These are phyloP conservation scores for Cladosporium sp. DNA, from an alignment of 2,329 filamentous ascomycete genomes.

Conservation along the genomic window DNA sequence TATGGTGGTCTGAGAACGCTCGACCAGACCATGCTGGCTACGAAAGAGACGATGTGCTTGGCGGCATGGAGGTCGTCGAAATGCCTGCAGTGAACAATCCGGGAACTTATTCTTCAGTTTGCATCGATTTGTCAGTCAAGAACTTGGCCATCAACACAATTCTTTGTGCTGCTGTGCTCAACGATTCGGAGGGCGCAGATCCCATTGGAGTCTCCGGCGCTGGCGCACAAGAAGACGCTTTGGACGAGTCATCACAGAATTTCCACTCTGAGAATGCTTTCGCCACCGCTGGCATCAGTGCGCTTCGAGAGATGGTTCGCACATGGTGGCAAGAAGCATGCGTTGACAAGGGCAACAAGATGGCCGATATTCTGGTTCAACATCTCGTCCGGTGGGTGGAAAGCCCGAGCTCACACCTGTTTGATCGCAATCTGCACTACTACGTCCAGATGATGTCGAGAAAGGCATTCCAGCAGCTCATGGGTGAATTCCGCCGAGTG, in stretches of 20 bases:
- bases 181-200: conserved; percentile 88
- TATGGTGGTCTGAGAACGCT: conserved; percentile 92
- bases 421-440: conserved; percentile 89
- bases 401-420: conserved; percentile 87
- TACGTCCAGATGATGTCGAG: conserved; percentile 99
- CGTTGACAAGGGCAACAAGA: conserved; percentile 68
- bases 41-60: conserved; percentile 84
- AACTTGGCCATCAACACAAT: conserved; percentile 98
- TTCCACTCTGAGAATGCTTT: conserved; percentile 87
- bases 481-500: conserved; percentile 92
- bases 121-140: conserved; percentile 88
- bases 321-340: conserved; percentile 92
- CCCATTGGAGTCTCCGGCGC: conserved; percentile 80
- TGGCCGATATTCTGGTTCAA: conserved; percentile 97
- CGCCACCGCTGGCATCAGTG: conserved; percentile 82
- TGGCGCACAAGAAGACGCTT: conserved; percentile 55
- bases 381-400: conserved; percentile 97
- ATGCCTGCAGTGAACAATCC: conserved; percentile 94
- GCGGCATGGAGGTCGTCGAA: conserved; percentile 72
- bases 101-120: conserved; percentile 91
- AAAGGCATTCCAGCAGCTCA: conserved; percentile 94
- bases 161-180: conserved; percentile 91
- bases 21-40: conserved; percentile 93
- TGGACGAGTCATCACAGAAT: conserved; percentile 61
- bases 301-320: conserved; percentile 97